Evolutionary conservation across 768 basidiomycete genomes (phyloP).

Genomic region (Gautieria morchelliformis): DNA sequence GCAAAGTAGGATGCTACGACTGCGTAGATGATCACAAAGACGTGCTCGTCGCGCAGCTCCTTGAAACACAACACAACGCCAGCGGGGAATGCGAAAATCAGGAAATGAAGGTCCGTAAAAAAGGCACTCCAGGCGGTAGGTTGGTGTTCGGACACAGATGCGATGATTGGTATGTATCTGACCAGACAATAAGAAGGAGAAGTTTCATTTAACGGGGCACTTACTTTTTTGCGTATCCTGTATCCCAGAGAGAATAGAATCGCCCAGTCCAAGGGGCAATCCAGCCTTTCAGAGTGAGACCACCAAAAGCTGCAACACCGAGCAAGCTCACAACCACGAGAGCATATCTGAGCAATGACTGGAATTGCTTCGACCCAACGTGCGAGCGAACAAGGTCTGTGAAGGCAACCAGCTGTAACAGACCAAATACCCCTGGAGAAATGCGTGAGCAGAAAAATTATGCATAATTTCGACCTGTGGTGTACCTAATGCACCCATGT

Average conservation of each 20-base stretch:
- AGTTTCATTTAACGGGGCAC: slow-evolving; percentile 14
- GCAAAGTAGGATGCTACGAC: slow-evolving; percentile 96
- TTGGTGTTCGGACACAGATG: slow-evolving; percentile 98
- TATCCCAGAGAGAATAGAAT: slow-evolving; percentile 99
- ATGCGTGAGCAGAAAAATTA: slow-evolving; percentile 7
- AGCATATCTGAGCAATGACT: slow-evolving; percentile 59
- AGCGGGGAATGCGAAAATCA: slow-evolving; percentile 96
- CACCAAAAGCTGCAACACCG: slow-evolving; percentile 63
- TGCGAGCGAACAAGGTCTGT: slow-evolving; percentile 82
- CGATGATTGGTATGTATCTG: slow-evolving; percentile 94
- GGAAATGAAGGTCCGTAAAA: slow-evolving; percentile 98
- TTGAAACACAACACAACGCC: slow-evolving; percentile 93
- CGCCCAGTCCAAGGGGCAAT: slow-evolving; percentile 99
- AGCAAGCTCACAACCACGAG: slow-evolving; percentile 63
- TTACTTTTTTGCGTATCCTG: slow-evolving; percentile 96
- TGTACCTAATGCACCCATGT: slow-evolving; percentile 93
- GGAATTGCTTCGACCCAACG: slow-evolving; percentile 88
- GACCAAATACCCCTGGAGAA: slow-evolving; percentile 77
- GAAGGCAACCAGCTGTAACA: slow-evolving; percentile 93
- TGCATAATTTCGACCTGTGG: slow-evolving; percentile 13
- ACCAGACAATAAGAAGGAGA: not conserved
- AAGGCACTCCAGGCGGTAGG: slow-evolving; percentile 99
- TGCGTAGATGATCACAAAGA: slow-evolving; percentile 98
- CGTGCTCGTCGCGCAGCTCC: slow-evolving; percentile 88
- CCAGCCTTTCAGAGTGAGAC: slow-evolving; percentile 85